Conservation (phyloP, 2,329 filamentous ascomycete species). For the Plenodomus biglobosus region DNA sequence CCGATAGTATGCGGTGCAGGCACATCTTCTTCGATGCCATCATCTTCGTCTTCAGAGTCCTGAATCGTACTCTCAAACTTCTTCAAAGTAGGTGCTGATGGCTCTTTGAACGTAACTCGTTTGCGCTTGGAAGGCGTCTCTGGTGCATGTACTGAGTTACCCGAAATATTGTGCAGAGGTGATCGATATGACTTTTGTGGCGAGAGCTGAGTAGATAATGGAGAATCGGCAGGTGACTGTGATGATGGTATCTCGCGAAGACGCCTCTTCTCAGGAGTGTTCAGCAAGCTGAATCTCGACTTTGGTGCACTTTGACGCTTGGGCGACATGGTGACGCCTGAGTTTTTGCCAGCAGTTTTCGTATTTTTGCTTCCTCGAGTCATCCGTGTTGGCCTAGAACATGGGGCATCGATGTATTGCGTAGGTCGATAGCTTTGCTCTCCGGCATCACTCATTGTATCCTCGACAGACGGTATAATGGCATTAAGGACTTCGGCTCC, state of each 20-base stretch:
- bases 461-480: conserved; percentile 10
- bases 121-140: conserved; percentile 38
- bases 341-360: neutral
- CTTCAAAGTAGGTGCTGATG: conserved; percentile 16
- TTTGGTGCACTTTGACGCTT: conserved; percentile 4
- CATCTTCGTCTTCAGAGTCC: conserved; percentile 40
- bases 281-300: conserved; percentile 30
- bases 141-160: conserved; percentile 6
- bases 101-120: conserved; percentile 31
- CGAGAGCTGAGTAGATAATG: conserved; percentile 31
- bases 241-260: conserved; percentile 39
- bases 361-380: conserved; percentile 3
- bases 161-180: conserved; percentile 18
- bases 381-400: conserved; percentile 12
- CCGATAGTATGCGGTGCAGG: neutral
- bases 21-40: conserved; percentile 20
- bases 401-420: conserved; percentile 28
- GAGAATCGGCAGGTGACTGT: conserved; percentile 39
- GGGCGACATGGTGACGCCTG: neutral
- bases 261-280: conserved; percentile 38
- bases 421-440: conserved; percentile 35
- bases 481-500: neutral
- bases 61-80: conserved; percentile 35
- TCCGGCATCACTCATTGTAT: conserved; percentile 7
- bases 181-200: conserved; percentile 19